Evolutionary conservation across 441 rosid species (phyloP).

Genomic region (Sinapis alba): DNA sequence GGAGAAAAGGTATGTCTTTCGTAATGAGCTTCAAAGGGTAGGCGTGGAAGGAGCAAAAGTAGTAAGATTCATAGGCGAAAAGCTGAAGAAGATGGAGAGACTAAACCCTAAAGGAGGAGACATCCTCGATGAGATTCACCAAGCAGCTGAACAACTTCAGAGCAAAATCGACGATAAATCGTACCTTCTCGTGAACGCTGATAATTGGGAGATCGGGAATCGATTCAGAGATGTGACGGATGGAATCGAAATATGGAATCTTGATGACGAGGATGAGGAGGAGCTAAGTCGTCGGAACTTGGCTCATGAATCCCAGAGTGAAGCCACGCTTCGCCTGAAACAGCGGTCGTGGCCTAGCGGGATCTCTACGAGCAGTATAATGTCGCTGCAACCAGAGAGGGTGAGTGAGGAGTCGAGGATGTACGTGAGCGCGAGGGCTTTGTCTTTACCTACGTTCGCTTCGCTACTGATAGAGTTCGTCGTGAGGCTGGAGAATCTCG

Average conservation of each 20-base stretch:
- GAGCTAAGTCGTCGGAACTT: slow-evolving; percentile 27
- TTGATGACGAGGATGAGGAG: slow-evolving; percentile 26
- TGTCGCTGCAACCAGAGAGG: background rate
- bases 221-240: slow-evolving; percentile 26
- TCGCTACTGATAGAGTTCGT: slow-evolving; percentile 80
- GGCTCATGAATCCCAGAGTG: slow-evolving; percentile 49
- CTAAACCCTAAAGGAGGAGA: slow-evolving; percentile 43
- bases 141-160: slow-evolving; percentile 66
- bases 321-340: too few relatives aligned
- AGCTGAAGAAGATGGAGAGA: slow-evolving; percentile 63
- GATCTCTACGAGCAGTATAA: slow-evolving; percentile 17
- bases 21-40: slow-evolving; percentile 50
- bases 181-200: slow-evolving; percentile 55
- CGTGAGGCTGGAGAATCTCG: slow-evolving; percentile 72
- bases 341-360: too few relatives aligned
- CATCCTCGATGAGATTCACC: slow-evolving; percentile 51
- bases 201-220: slow-evolving; percentile 59
- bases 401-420: slow-evolving; percentile 42
- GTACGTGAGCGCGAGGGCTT: slow-evolving; percentile 71
- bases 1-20: slow-evolving; percentile 48
- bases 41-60: slow-evolving; percentile 59
- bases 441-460: slow-evolving; percentile 75
- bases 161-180: slow-evolving; percentile 58
- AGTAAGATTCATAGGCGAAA: slow-evolving; percentile 53
- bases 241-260: slow-evolving; percentile 27